These are phyloP conservation scores for Euphrasia arctica DNA, from an alignment of 305 asterid genomes.

Conservation along the genomic window DNA sequence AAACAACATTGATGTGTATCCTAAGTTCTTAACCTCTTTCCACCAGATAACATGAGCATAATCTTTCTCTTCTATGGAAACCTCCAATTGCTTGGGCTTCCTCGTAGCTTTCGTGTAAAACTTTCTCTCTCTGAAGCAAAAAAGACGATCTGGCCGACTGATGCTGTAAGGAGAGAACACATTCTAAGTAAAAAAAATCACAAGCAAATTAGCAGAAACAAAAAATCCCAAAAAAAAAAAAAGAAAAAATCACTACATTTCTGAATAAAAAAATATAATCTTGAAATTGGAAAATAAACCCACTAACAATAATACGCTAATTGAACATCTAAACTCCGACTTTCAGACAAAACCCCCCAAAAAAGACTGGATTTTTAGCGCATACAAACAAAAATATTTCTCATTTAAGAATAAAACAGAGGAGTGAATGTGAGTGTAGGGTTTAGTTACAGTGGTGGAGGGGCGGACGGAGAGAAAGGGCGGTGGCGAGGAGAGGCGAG, in stretches of 20 bases:
- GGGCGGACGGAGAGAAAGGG: conserved; percentile 32
- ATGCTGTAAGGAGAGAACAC: conserved; percentile 28
- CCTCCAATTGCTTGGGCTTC: conserved; percentile 45
- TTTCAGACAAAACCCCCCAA: conserved; percentile 5
- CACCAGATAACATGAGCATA: conserved; percentile 81
- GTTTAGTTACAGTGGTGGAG: conserved; percentile 37
- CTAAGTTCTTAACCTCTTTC: conserved; percentile 64
- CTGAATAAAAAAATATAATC: neutral
- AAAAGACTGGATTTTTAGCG: conserved; percentile 14
- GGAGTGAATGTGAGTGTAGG: neutral
- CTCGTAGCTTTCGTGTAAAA: conserved; percentile 38
- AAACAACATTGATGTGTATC: conserved; percentile 25
- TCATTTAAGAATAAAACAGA: neutral
- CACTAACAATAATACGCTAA: neutral
- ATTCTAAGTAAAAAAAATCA: neutral
- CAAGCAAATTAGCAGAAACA: conserved; percentile 15
- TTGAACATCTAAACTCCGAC: conserved; percentile 18
- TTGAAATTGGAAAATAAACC: conserved; percentile 1
- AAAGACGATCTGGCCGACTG: conserved; percentile 34
- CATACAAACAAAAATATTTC: conserved; percentile 14
- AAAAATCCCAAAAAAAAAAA: neutral
- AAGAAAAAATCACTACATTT: neutral
- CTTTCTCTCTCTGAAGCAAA: conserved; percentile 51
- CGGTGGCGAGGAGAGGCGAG: conserved; percentile 43
- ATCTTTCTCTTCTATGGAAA: conserved; percentile 56